These are phyloP conservation scores for Hyphopichia fennica DNA, from an alignment of 1,139 yeast genomes.

Conservation along the genomic window DNA sequence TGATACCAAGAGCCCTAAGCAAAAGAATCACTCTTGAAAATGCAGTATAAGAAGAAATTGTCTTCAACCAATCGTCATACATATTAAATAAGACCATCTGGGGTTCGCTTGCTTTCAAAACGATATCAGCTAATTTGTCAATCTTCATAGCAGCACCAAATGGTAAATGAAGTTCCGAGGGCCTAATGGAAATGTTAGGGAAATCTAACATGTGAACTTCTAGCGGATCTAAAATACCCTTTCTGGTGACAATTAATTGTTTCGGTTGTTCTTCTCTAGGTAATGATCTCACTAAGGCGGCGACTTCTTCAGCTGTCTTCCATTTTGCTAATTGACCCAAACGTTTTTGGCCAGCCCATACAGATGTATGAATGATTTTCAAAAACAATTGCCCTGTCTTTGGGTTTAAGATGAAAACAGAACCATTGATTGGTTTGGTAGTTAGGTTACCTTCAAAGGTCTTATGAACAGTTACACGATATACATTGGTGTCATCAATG, in stretches of 20 bases:
- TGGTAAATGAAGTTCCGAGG: slow-evolving; percentile 87
- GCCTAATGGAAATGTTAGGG: slow-evolving; percentile 87
- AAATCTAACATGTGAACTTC: slow-evolving; percentile 97
- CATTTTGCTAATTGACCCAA: slow-evolving; percentile 93
- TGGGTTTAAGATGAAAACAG: slow-evolving; percentile 86
- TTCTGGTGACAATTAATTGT: slow-evolving; percentile 85
- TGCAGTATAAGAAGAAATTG: slow-evolving; percentile 87
- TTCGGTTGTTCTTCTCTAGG: slow-evolving; percentile 95
- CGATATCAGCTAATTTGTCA: slow-evolving; percentile 77
- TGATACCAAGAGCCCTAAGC: slow-evolving; percentile 76
- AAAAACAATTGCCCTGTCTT: slow-evolving; percentile 85
- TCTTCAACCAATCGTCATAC: slow-evolving; percentile 91
- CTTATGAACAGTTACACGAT: slow-evolving; percentile 88
- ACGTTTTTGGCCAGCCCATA: slow-evolving; percentile 97
- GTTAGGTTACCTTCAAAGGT: slow-evolving; percentile 93
- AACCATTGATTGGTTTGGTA: slow-evolving; percentile 92
- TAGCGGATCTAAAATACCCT: slow-evolving; percentile 90
- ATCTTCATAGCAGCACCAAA: slow-evolving; percentile 84
- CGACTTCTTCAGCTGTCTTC: slow-evolving; percentile 98
- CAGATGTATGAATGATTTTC: slow-evolving; percentile 89
- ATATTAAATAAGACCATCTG: slow-evolving; percentile 88
- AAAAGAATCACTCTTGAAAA: slow-evolving; percentile 83
- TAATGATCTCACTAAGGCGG: slow-evolving; percentile 82
- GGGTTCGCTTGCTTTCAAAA: slow-evolving; percentile 85
- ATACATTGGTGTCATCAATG: slow-evolving; percentile 91